Conservation (phyloP, 2,329 filamentous ascomycete species). For the Fusarium dlaminii region DNA sequence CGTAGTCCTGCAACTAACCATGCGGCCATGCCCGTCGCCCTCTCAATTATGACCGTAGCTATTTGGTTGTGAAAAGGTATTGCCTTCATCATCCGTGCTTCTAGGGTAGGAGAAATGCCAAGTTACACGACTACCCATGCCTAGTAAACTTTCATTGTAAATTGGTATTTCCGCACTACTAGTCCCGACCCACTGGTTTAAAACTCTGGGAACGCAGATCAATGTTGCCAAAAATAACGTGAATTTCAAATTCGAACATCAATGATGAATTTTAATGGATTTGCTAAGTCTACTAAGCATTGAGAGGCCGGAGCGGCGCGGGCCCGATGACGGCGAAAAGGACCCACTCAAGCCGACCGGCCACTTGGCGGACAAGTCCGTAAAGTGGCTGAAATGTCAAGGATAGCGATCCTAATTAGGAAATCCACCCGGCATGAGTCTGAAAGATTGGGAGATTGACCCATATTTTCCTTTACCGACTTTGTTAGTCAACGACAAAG, state of each 20-base stretch:
- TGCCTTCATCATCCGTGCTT: neutral
- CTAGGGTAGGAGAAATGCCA: slow-evolving; percentile 11
- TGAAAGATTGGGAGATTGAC: neutral
- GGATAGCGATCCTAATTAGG: slow-evolving; percentile 11
- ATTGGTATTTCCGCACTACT: neutral
- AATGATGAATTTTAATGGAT: neutral
- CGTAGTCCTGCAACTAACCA: neutral
- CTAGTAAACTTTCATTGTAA: neutral
- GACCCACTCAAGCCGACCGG: slow-evolving; percentile 26
- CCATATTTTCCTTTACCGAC: slow-evolving; percentile 5
- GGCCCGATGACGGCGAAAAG: slow-evolving; percentile 18
- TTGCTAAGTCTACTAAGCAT: neutral
- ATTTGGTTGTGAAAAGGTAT: neutral
- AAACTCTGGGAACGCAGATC: neutral
- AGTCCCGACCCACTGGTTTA: neutral
- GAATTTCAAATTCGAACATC: neutral
- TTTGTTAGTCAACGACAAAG: slow-evolving; percentile 5
- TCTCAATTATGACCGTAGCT: slow-evolving; percentile 1
- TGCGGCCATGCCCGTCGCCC: neutral
- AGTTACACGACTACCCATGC: neutral
- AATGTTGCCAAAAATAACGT: slow-evolving; percentile 30
- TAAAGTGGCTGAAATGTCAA: slow-evolving; percentile 20
- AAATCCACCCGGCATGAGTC: slow-evolving; percentile 8
- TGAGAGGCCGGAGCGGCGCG: slow-evolving; percentile 30
- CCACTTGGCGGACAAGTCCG: slow-evolving; percentile 20